A percentile compares a stretch with the other conserved stretches of the same genome.
These are phyloP conservation scores for Teunomyces funiuensis DNA, from an alignment of 805 yeast species.

Conservation along the genomic window DNA sequence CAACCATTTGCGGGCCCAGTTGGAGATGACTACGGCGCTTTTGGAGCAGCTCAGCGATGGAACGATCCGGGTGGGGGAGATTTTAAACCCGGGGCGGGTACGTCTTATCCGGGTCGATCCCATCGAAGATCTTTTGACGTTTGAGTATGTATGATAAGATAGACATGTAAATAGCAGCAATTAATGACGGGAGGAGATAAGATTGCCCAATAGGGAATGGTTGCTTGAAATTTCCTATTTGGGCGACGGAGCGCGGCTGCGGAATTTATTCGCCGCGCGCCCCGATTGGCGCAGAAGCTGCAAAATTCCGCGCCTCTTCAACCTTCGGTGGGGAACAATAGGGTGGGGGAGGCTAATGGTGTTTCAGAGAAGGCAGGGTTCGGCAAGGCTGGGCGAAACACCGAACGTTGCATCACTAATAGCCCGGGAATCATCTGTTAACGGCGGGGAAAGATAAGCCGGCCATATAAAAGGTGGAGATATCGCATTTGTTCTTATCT, in stretches of 20 bases:
- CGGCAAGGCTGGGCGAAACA: too few relatives aligned
- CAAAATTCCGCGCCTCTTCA: too few relatives aligned
- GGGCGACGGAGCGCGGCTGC: neutral
- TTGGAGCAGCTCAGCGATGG: conserved; percentile 19
- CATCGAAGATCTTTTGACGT: conserved; percentile 34
- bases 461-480: too few relatives aligned
- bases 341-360: too few relatives aligned
- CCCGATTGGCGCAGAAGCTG: neutral
- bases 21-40: conserved; percentile 21
- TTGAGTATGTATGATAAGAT: conserved; percentile 13
- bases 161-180: too few relatives aligned
- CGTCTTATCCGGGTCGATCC: conserved; percentile 29
- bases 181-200: neutral
- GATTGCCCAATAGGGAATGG: neutral
- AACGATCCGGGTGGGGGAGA: conserved; percentile 21
- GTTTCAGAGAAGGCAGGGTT: too few relatives aligned
- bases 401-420: too few relatives aligned
- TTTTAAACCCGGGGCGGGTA: conserved; percentile 17
- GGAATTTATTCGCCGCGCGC: neutral
- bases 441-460: too few relatives aligned
- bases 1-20: conserved; percentile 19
- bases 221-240: neutral
- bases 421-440: too few relatives aligned
- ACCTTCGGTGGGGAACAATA: too few relatives aligned
- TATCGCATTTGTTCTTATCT: neutral